phyloP scores from a whole-genome alignment of 192 early-diverging fungal genomes.

The Radiomyces spectabilis region DNA sequence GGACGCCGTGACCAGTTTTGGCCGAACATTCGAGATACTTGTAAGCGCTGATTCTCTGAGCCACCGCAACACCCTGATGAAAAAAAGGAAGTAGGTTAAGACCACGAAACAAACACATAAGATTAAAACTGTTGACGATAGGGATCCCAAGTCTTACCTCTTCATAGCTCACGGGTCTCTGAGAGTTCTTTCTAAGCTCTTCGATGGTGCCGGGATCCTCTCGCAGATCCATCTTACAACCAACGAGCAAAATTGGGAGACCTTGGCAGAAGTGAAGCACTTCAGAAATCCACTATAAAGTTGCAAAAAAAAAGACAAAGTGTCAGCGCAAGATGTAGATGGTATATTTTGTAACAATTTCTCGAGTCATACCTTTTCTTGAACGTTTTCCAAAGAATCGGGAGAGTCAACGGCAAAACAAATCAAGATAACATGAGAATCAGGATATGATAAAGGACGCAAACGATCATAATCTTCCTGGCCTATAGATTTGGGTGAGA shows the following conservation, averaged over 20 bases:
- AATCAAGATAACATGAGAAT: constrained; percentile 88
- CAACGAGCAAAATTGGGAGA: constrained; percentile 80
- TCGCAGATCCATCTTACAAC: constrained; percentile 85
- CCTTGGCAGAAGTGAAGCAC: constrained; percentile 80
- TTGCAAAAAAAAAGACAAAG: neutral
- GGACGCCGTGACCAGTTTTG: constrained; percentile 70
- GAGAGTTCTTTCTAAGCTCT: constrained; percentile 64
- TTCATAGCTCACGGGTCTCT: constrained; percentile 66
- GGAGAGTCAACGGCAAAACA: constrained; percentile 85
- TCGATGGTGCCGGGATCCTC: constrained; percentile 73
- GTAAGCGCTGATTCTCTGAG: constrained; percentile 70
- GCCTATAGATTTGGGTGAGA: constrained; percentile 31
- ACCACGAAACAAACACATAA: neutral
- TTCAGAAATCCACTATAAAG: constrained; percentile 78
- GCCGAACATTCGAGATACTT: constrained; percentile 90
- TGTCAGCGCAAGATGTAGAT: neutral
- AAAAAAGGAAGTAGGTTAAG: neutral
- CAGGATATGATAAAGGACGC: constrained; percentile 86
- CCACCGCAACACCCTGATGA: constrained; percentile 51
- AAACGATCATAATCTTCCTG: constrained; percentile 97
- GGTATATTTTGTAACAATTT: neutral
- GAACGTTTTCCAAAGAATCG: constrained; percentile 77
- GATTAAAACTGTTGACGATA: too few species aligned
- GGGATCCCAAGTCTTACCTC: too few species aligned
- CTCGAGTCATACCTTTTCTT: constrained; percentile 43